Evolutionary conservation across 1,284 basidiomycete species (phyloP), one percentile per base, ranked within the genome.

Genomic region (Coniferiporia weirii): DNA sequence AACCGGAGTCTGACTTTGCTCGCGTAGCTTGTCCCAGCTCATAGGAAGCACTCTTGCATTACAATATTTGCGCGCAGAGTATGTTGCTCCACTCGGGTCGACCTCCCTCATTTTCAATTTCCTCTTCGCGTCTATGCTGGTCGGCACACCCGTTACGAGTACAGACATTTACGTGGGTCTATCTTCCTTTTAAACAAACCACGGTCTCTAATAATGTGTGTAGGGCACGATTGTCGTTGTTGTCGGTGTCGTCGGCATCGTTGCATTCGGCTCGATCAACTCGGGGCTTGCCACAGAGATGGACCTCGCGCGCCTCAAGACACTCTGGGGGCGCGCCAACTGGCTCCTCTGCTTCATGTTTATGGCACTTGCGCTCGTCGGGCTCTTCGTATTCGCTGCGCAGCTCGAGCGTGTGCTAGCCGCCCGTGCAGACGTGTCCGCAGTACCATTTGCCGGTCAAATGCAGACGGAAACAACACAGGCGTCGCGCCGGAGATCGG

Each of bases 311-410:
- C 88, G 88, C 63, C 79, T 97, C 49, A 88, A 91, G 17, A 75
- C 79, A 52, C 80, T 96, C 38, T 97, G 94, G 94, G 78, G 82
- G 1, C 83, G 94, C 52, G 75, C 80, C 10, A 85, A 89, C 65
- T 97, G 95, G 94, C 82, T 97, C 9, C 78, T 79, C n/a, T 96
- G 86, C 75, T 93, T 96, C 75, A 82, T 91, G 70, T 70, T 83
- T 71, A 89, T 95, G 81, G 71, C 86, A 4, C 71, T 84, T 52
- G 78, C 86, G n/a, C 83, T 93, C 54, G 70, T 83, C 46, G 57
- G 82, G 35, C 77, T 90, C 54, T 84, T 86, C 70, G 75, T 88
- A 59, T 84, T 85, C 69, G 81, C 81, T 8, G 76, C 76, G 5
- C 78, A 83, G 40, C 82, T 91, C 17, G 89, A 92, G 56, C 80